Conservation (phyloP, 225 moss, liverwort and hornwort species). For the Marchantia paleacea region DNA sequence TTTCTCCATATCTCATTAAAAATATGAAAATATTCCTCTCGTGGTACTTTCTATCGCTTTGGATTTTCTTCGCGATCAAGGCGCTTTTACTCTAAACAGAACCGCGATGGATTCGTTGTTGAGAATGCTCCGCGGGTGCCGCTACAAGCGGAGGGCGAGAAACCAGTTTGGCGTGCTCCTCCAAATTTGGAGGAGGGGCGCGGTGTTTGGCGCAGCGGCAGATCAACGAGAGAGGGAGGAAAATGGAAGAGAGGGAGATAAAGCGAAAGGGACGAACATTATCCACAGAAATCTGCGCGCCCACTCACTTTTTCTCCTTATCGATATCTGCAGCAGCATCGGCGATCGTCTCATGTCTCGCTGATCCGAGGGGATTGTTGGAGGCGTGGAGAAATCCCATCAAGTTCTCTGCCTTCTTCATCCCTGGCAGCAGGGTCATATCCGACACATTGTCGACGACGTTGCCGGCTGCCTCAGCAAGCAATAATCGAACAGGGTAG, state of each 20-base stretch:
- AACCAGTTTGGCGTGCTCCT: neutral
- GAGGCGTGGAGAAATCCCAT: neutral
- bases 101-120: no score
- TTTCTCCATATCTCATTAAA: no score
- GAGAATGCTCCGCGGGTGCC: no score
- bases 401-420: constrained; percentile 15
- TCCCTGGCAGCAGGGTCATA: neutral
- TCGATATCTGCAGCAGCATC: constrained; percentile 25
- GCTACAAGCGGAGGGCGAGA: no score
- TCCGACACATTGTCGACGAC: constrained; percentile 1
- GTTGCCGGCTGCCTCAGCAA: neutral
- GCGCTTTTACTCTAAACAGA: no score
- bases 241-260: neutral
- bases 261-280: constrained; percentile 28
- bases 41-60: no score
- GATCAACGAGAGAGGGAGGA: neutral
- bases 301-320: constrained; percentile 36
- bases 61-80: no score
- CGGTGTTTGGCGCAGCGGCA: neutral
- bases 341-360: neutral
- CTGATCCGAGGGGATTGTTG: constrained; percentile 15
- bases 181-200: constrained; percentile 5
- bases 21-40: no score
- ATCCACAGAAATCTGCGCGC: constrained; percentile 40
- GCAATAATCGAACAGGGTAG: neutral